A percentile compares a stretch with the other conserved stretches of the same genome.
Conservation (phyloP, 352 stramenopile species). For the Thalassiosira hispida region DNA sequence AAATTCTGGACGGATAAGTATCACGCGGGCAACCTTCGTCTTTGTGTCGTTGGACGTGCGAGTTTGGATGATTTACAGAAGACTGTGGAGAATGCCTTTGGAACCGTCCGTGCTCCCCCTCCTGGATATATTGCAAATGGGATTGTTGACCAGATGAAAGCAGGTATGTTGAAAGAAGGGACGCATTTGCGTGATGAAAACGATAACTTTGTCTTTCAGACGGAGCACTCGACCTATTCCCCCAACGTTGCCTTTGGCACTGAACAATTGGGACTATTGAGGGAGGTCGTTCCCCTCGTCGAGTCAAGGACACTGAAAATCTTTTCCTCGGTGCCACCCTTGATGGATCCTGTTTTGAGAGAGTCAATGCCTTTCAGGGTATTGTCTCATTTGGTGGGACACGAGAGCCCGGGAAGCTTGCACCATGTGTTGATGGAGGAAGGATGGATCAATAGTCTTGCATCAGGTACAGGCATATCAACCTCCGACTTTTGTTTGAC, state of each 20-base stretch:
- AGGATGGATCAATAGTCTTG: slow-evolving; percentile 73
- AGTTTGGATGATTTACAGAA: slow-evolving; percentile 80
- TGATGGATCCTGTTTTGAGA: slow-evolving; percentile 69
- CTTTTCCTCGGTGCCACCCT: slow-evolving; percentile 74
- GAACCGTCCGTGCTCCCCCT: slow-evolving; percentile 50
- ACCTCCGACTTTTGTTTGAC: slow-evolving; percentile 79
- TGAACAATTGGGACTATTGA: slow-evolving; percentile 71
- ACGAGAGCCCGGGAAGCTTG: slow-evolving; percentile 81
- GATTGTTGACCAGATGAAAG: slow-evolving; percentile 54
- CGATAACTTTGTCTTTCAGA: slow-evolving; percentile 61
- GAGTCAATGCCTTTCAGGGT: slow-evolving; percentile 73
- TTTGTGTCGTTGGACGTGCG: slow-evolving; percentile 71
- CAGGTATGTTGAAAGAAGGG: slow-evolving; percentile 28
- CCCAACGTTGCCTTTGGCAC: slow-evolving; percentile 67
- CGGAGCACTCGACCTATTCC: slow-evolving; percentile 71
- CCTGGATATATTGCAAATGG: slow-evolving; percentile 53
- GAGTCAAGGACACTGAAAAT: slow-evolving; percentile 80
- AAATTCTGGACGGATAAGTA: slow-evolving; percentile 83
- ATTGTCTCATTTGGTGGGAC: slow-evolving; percentile 82
- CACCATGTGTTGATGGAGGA: slow-evolving; percentile 79
- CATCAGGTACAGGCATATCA: slow-evolving; percentile 70
- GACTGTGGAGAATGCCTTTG: slow-evolving; percentile 80
- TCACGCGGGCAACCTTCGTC: slow-evolving; percentile 75
- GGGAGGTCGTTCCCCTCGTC: slow-evolving; percentile 73
- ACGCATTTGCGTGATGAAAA: slow-evolving; percentile 40